Conservation (phyloP, 306 rosid genomes). For the Corylus americana region DNA sequence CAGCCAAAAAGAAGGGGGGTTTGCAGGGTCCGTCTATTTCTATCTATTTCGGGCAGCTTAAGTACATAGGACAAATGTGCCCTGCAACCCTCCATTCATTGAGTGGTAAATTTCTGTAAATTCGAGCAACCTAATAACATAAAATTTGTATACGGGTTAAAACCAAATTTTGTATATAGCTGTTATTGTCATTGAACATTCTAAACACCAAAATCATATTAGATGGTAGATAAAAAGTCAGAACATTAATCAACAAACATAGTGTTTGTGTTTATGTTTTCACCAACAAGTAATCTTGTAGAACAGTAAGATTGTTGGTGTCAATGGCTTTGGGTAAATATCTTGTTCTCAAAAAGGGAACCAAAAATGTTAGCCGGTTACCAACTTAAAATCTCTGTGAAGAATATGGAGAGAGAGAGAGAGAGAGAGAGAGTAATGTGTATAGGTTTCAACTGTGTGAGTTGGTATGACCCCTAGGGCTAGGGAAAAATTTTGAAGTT, state of each 20-base stretch:
- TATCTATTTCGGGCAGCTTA: no score
- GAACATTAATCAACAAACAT: conserved; percentile 22
- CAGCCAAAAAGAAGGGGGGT: no score
- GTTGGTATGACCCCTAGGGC: conserved; percentile 40
- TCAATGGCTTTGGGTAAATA: conserved; percentile 2
- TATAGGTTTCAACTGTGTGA: conserved; percentile 24
- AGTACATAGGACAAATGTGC: no score
- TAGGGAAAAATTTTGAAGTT: conserved; percentile 34
- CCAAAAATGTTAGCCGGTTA: background rate
- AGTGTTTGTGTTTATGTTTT: conserved; percentile 38
- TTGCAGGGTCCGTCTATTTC: no score
- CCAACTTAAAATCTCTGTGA: background rate
- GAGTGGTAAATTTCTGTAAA: no score
- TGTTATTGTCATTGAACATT: background rate
- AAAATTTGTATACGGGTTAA: background rate
- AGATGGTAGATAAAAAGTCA: background rate
- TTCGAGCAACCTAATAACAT: no score
- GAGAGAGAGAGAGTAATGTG: conserved; percentile 19
- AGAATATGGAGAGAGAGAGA: background rate
- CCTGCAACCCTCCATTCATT: no score
- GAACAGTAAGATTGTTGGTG: conserved; percentile 20
- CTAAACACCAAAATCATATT: background rate
- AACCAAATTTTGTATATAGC: no score
- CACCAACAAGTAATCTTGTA: conserved; percentile 2
- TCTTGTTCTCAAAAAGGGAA: no score